These are phyloP conservation scores for Mortierella sp. DNA, from an alignment of 371 early-diverging fungal species.

Conservation along the genomic window DNA sequence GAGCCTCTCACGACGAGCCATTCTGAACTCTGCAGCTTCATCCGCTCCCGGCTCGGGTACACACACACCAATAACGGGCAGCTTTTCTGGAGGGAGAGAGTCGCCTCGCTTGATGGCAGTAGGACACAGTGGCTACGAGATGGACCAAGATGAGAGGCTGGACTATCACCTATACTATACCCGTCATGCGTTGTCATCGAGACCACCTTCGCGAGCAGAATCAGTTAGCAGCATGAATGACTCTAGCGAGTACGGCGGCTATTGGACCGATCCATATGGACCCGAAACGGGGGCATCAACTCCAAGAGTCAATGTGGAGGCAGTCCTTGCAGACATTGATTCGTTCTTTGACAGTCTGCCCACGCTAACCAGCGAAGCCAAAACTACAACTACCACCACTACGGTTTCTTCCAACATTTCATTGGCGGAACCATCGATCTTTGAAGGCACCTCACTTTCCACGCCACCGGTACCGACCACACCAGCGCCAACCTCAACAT, in stretches of 20 bases:
- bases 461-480: slow-evolving; percentile 2
- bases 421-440: slow-evolving; percentile 25
- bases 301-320: slow-evolving; percentile 43
- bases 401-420: slow-evolving; percentile 14
- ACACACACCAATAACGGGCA: slow-evolving; percentile 16
- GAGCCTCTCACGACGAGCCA: slow-evolving; percentile 62
- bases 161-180: slow-evolving; percentile 55
- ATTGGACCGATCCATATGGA: slow-evolving; percentile 22
- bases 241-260: slow-evolving; percentile 46
- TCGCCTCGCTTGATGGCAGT: slow-evolving; percentile 21
- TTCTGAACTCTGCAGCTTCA: slow-evolving; percentile 49
- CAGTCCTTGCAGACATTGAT: slow-evolving; percentile 48
- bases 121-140: slow-evolving; percentile 36
- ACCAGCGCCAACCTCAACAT: too few species aligned
- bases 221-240: slow-evolving; percentile 40
- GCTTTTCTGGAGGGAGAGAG: slow-evolving; percentile 11
- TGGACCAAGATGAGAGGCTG: slow-evolving; percentile 50
- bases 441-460: slow-evolving; percentile 21
- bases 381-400: slow-evolving; percentile 12
- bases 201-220: slow-evolving; percentile 46
- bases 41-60: slow-evolving; percentile 28
- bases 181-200: slow-evolving; percentile 49
- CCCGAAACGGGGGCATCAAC: slow-evolving; percentile 32
- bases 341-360: slow-evolving; percentile 47
- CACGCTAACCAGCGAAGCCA: slow-evolving; percentile 6